Base-by-base conservation (phyloP, 1,139 yeast genomes). In the Sugiyamaella grinbergsii region DNA sequence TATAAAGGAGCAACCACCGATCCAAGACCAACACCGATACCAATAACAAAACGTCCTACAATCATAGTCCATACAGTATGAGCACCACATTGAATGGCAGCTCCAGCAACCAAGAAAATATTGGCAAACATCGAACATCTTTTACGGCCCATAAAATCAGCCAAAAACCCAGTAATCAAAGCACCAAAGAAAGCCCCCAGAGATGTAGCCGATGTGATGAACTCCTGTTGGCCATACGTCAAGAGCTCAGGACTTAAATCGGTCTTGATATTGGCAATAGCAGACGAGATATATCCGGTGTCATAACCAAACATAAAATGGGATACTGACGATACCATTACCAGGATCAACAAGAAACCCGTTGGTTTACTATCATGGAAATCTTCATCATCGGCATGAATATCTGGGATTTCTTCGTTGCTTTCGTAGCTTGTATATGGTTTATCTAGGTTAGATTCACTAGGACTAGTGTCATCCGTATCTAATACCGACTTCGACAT, bases 251-350 rank as follows among this genome's bases (percentile, higher is more conserved):
- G 73, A 42, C 70, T 66, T 33, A 71, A 67, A 48, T 91, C 78
- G 62, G 86, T 95, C 6, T 82, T 80, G 7, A 93, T 90, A 42
- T 90, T 80, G 22, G 90, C 95, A 62, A 93, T 74, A 0, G 97
- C 97, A 13, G 95, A 82, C 1, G 97, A 89, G 43, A 91, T 90
- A 69, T 91, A 91, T 53, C 97, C 98, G 0, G 98, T 91, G 67
- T 91, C 98, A 65, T 90, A 91, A 59, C 98, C 98, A 70, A 91
- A 91, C 89, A 91, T 82, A 68, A 90, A 88, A 4, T 97, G 98
- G 1, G 96, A 89, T 53, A 91, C 83, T 5, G 96, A 89, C 0
- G 96, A 83, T n/a, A 88, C 82, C 52, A 85, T 73, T 0, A 96
- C 88, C 47, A 91, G 71, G 31, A 81, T 70, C 32, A 90, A 72